A percentile compares a stretch with the other conserved stretches of the same genome.
Conservation (phyloP, 176 grass and related monocot genomes). For the Luzula sylvatica region DNA sequence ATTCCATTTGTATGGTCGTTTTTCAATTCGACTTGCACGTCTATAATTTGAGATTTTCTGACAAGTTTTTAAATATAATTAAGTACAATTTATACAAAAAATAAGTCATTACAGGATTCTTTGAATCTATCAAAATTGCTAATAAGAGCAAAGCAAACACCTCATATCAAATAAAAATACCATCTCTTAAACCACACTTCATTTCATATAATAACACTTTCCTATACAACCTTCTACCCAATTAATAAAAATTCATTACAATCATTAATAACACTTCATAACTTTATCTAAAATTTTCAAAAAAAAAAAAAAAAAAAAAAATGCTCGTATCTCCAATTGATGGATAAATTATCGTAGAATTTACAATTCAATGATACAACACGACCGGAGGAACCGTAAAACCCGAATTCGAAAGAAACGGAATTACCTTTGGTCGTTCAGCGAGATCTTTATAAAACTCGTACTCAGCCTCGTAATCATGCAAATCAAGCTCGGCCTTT, state of each 20-base stretch:
- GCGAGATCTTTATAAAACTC: conserved; percentile 62
- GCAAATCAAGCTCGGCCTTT: conserved; percentile 76
- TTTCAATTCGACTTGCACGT: background rate
- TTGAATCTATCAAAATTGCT: too few species aligned
- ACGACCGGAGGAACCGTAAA: conserved; percentile 45
- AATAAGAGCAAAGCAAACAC: too few species aligned
- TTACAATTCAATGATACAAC: conserved; percentile 54
- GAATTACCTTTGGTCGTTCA: conserved; percentile 54
- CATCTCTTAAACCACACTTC: conserved; percentile 17
- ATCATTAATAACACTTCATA: background rate
- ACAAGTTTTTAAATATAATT: background rate
- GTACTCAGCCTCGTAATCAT: conserved; percentile 95
- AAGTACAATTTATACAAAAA: background rate
- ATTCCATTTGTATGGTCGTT: background rate
- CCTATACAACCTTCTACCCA: too few species aligned
- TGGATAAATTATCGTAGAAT: too few species aligned
- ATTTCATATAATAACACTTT: conserved; percentile 28
- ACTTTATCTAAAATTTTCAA: background rate
- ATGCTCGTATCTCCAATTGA: too few species aligned
- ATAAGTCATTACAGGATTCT: background rate
- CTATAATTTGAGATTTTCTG: background rate
- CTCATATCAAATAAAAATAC: too few species aligned
- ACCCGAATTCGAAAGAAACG: conserved; percentile 66
- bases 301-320: too few species aligned
- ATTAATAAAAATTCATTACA: background rate